Base-by-base conservation (phyloP, 2,329 filamentous ascomycete species). In the Rutstroemia sp. region DNA sequence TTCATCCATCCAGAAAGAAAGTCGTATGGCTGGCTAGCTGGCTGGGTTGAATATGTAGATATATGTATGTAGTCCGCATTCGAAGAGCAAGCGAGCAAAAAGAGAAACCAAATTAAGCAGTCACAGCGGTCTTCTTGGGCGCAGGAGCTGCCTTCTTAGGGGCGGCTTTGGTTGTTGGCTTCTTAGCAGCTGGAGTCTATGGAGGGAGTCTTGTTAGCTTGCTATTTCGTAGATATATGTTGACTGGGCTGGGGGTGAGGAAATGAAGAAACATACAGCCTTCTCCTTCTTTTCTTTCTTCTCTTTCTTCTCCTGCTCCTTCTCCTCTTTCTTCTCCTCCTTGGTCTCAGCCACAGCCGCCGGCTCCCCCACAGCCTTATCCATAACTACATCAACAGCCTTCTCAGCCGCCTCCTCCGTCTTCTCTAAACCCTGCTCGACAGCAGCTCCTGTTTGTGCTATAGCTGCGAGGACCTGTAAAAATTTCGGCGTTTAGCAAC, bases 111-210 rank as follows among this genome's bases (percentile, higher is more conserved):
- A 30, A 30, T 30, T 30, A 30, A 30, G 8, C 27, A 30, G 27
- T 7, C 27, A 30, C 16, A 19, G 39, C 39, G 18, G 39, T 16
- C 39, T 41, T 41, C 39, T 41, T 41, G 39, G 39, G 39, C 14
- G 16, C 39, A 23, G 23, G 23, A 23, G 2, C 23, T 4, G 39
- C 39, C 14, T 41, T 41, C 39, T 41, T 41, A 16, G 39, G 39
- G 9, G 39, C 39, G 14, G 39, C 39, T 41, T 41, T 41, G 18
- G 39, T 5, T 16, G 39, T 12, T 16, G 39, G 16, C 14, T 41
- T 41, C 39, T 41, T 41, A 8, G 66, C 4, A 23, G 23, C 69
- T 16, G 71, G 67, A 44, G 69, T 65, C 69, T 70, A 41, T 12
- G 45, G 34, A 41, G 39, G 30, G 37, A 34, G 9, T 21, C 7